phyloP scores from a whole-genome alignment of 2,329 filamentous ascomycete species.

The Chaetoscypha palmicola region DNA sequence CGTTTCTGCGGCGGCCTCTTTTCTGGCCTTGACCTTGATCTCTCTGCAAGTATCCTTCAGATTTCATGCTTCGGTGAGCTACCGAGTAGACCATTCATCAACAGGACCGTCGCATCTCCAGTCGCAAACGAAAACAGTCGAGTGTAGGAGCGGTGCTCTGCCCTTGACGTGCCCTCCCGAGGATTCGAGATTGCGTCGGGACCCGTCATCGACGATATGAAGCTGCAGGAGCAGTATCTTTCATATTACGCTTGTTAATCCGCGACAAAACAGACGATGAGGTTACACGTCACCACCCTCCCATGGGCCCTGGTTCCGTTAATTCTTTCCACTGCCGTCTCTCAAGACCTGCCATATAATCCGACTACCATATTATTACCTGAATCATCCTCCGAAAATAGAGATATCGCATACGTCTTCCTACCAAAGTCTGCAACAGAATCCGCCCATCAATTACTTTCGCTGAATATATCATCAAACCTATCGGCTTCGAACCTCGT shows the following conservation, averaged over 20 bases:
- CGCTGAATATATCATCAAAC: conserved; percentile 56
- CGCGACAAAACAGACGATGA: conserved; percentile 22
- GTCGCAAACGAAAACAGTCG: conserved; percentile 5
- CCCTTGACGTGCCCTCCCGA: conserved; percentile 1
- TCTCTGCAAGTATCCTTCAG: conserved; percentile 7
- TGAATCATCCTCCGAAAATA: conserved; percentile 39
- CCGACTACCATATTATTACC: conserved; percentile 64
- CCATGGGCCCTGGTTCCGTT: conserved; percentile 17
- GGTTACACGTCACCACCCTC: conserved; percentile 12
- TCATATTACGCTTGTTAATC: conserved; percentile 14
- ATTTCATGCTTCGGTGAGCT: conserved; percentile 2
- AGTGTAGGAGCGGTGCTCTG: conserved; percentile 17
- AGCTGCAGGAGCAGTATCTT: conserved; percentile 10
- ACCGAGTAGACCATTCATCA: not conserved
- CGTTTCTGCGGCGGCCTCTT: conserved; percentile 12
- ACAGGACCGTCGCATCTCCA: not conserved
- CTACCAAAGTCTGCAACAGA: conserved; percentile 34
- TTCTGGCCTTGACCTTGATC: conserved; percentile 2
- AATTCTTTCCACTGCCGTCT: conserved; percentile 6
- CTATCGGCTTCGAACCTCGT: conserved; percentile 42
- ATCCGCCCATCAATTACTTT: conserved; percentile 43
- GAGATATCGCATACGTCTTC: conserved; percentile 63
- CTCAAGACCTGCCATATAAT: conserved; percentile 58
- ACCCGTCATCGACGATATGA: conserved; percentile 17
- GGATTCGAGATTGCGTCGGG: conserved; percentile 1